phyloP scores from a whole-genome alignment of 2,329 filamentous ascomycete species.

The Drechmeria coniospora region DNA sequence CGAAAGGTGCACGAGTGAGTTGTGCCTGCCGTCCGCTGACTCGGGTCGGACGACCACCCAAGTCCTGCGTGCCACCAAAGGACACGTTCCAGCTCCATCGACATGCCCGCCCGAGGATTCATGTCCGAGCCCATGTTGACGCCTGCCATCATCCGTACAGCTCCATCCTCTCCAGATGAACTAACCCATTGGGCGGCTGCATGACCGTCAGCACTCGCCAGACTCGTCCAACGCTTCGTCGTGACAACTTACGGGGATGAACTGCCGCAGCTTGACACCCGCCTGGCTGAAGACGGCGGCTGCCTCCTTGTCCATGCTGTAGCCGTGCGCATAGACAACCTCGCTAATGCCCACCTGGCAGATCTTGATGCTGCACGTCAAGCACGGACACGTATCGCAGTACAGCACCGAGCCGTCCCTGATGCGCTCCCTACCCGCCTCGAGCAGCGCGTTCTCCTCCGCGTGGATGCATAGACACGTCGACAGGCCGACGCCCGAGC shows the following conservation, averaged over 20 bases:
- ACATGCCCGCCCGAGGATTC: too few species aligned
- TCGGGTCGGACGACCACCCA: too few species aligned
- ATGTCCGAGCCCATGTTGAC: background rate
- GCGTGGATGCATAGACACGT: constrained; percentile 96
- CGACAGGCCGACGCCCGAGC: constrained; percentile 55
- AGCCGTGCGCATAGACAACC: constrained; percentile 86
- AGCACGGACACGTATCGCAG: constrained; percentile 89
- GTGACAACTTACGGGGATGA: constrained; percentile 54
- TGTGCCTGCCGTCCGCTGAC: too few species aligned
- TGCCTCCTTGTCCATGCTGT: constrained; percentile 83
- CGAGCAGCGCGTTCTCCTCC: constrained; percentile 90
- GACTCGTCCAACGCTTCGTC: background rate
- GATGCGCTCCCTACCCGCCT: constrained; percentile 84
- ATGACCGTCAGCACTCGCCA: constrained; percentile 7
- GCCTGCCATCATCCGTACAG: constrained; percentile 12
- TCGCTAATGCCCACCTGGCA: constrained; percentile 90
- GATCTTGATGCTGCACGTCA: constrained; percentile 98
- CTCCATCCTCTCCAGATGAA: constrained; percentile 42
- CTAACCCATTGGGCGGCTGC: constrained; percentile 48
- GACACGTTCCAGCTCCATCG: too few species aligned
- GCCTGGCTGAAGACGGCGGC: constrained; percentile 71
- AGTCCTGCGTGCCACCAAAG: too few species aligned
- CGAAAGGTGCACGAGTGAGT: too few species aligned
- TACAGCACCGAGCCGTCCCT: constrained; percentile 71
- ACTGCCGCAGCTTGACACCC: constrained; percentile 74